Evolutionary conservation across 768 basidiomycete species (phyloP), one percentile per base, ranked within the genome.

Genomic region (Mycena epipterygia): DNA sequence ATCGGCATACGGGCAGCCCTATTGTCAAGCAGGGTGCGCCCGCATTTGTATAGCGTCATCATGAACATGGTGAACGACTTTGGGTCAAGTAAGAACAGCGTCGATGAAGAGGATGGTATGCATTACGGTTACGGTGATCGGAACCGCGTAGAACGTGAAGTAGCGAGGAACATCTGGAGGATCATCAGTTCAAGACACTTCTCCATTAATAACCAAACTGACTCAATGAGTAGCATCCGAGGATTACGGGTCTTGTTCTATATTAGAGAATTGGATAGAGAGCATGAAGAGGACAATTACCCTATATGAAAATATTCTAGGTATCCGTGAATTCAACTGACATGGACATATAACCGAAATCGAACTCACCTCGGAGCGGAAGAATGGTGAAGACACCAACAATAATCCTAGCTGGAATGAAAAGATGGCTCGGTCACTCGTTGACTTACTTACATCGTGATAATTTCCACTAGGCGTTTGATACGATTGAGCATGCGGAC

Each of bases 21-120:
- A 39, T 46, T 33, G 23, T 29, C 53, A 29, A 56, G 23, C 17
- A 72, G 21, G 11, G 67, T 64, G 29, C 16, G 49, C 17, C 55
- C 44, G 44, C 67, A 72, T 27, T 64, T 68, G 53, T 52, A 62
- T 7, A 59, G 7, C 9, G 67, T 69, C 56, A 69, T 35, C 1
- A 25, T 23, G 32, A 67, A 71, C 59, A 71, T 51, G 11, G 25
- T 46, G 7, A 41, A 62, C 9, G 66, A 48, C 70, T 71, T 42
- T n/a, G 11, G 9, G 12, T 4, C 5, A 27, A 27, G 4, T 5
- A 41, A 41, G 39, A 16, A 29, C 23, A 17, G 8, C 13, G 14
- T 19, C 19, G 7, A 30, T 21, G 7, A 32, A 46, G n/a, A 17
- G 19, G 58, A n/a, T 8, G 29, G 17, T 17, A 21, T 42, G 21